Percentiles rank a stretch among this genome's conserved stretches.
phyloP scores from a whole-genome alignment of 1,284 basidiomycete genomes.

The Papiliotrema terrestris region DNA sequence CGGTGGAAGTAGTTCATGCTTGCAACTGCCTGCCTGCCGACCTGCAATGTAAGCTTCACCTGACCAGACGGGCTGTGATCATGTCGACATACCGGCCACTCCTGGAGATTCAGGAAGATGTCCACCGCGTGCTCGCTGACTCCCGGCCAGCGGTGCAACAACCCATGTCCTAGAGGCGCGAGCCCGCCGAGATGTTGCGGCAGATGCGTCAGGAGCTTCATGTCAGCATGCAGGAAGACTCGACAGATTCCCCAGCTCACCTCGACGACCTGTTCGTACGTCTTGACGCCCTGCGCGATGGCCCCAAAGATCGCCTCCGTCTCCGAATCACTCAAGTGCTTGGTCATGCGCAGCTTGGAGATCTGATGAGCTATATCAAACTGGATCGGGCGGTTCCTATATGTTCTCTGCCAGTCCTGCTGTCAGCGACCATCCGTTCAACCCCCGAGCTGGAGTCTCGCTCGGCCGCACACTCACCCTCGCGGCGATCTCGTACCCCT shows the following conservation, averaged over 20 bases:
- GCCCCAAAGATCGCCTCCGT: conserved; percentile 70
- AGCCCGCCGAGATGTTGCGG: conserved; percentile 80
- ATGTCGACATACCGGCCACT: conserved; percentile 62
- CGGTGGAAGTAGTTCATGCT: conserved; percentile 87
- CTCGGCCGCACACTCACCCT: conserved; percentile 52
- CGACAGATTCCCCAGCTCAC: conserved; percentile 51
- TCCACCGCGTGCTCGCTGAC: conserved; percentile 78
- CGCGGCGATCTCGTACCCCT: conserved; percentile 61
- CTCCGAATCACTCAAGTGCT: conserved; percentile 62
- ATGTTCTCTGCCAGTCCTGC: conserved; percentile 58
- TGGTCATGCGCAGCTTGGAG: conserved; percentile 61
- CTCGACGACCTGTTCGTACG: conserved; percentile 86
- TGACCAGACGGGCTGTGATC: neutral
- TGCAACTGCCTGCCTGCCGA: conserved; percentile 78
- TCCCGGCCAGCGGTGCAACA: conserved; percentile 76
- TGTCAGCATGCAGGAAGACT: neutral
- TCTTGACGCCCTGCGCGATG: conserved; percentile 64
- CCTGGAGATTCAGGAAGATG: conserved; percentile 72
- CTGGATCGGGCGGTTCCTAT: conserved; percentile 55
- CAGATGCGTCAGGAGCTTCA: conserved; percentile 71
- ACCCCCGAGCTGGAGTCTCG: neutral
- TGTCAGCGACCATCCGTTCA: conserved; percentile 3
- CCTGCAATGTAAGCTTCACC: conserved; percentile 52
- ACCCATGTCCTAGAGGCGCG: conserved; percentile 76
- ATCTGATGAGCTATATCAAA: conserved; percentile 74